phyloP scores from a whole-genome alignment of 2,329 filamentous ascomycete species.

The Fusarium poae region DNA sequence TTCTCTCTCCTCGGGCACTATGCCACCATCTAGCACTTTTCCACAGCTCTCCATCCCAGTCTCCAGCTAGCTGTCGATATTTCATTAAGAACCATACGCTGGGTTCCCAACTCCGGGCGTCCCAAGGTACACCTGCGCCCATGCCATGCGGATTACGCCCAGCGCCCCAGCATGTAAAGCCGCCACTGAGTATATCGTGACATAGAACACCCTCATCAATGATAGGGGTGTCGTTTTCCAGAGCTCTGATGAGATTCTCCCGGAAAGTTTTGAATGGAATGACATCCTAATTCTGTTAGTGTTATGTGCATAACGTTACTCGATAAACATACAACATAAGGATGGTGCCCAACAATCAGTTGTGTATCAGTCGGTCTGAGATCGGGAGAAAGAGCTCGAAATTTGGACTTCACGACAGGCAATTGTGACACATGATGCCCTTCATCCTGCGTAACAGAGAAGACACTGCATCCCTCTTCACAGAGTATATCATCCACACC shows the following conservation, averaged over 20 bases:
- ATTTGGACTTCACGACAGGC: constrained; percentile 44
- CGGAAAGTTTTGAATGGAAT: constrained; percentile 53
- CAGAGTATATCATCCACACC: constrained; percentile 46
- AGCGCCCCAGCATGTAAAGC: constrained; percentile 56
- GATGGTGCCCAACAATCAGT: constrained; percentile 53
- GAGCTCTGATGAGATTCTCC: constrained; percentile 47
- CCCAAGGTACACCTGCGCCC: constrained; percentile 58
- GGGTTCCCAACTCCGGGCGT: constrained; percentile 60
- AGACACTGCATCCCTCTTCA: constrained; percentile 51
- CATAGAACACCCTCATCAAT: constrained; percentile 56
- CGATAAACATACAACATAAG: constrained; percentile 49
- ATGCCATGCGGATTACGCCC: constrained; percentile 48
- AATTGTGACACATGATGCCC: constrained; percentile 46
- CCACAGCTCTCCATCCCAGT: constrained; percentile 56
- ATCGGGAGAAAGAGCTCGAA: constrained; percentile 45
- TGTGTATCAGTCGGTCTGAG: constrained; percentile 52
- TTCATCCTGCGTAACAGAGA: constrained; percentile 46
- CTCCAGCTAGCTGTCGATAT: constrained; percentile 54
- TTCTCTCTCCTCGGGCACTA: constrained; percentile 44
- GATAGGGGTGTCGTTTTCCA: constrained; percentile 44
- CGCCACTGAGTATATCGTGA: constrained; percentile 53
- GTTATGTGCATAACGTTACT: background rate
- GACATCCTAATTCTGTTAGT: constrained; percentile 49
- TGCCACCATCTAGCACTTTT: constrained; percentile 51
- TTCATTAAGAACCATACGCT: constrained; percentile 60